Base-by-base conservation (phyloP, 768 basidiomycete species). In the Lactarius sanguifluus region DNA sequence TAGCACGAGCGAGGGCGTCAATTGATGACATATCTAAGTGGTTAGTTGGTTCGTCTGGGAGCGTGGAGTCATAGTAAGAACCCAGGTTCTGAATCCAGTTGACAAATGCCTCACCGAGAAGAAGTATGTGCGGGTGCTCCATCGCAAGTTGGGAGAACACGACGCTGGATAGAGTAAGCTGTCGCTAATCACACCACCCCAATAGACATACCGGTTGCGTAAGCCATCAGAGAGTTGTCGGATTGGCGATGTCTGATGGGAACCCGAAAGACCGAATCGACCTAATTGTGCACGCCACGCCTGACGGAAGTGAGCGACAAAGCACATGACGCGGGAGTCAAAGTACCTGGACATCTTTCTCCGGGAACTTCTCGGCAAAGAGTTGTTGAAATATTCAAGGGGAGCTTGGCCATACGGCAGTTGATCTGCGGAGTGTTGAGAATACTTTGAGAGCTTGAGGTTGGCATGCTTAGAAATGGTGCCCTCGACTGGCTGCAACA, bases 21-120 rank as follows among this genome's bases (percentile, higher is more conserved):
- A 99, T 99, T 34, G 94, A 96, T 70, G 86, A 89, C 96, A 97
- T 96, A 76, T 97, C 95, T 84, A 97, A 85, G 78, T 98, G 95
- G 76, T 97, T 98, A 47, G 95, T 98, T 59, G 96, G 94, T 78
- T 96, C 94, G 76, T 96, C 94, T 86, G 69, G 47, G 23, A 54
- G 10, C 7, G 18, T 20, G 34, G 23, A 43, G 30, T 57, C 50
- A 43, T 43, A 63, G 28, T 61, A 52, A 69, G 45, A 18, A 52
- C 32, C n/a, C 23, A 28, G 32, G 52, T 52, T 56, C 47, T 62
- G 64, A 59, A 60, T 1, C 25, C 32, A 56, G 30, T 12, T 3
- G 28, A 18, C 16, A 57, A 65, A 63, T 55, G 20, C 78, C 83
- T 65, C 71, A 89, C 88, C 89, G 56, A 95, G 86, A 34, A 98